phyloP scores from a whole-genome alignment of 2,329 filamentous ascomycete species.

The Penicillium polonicum region DNA sequence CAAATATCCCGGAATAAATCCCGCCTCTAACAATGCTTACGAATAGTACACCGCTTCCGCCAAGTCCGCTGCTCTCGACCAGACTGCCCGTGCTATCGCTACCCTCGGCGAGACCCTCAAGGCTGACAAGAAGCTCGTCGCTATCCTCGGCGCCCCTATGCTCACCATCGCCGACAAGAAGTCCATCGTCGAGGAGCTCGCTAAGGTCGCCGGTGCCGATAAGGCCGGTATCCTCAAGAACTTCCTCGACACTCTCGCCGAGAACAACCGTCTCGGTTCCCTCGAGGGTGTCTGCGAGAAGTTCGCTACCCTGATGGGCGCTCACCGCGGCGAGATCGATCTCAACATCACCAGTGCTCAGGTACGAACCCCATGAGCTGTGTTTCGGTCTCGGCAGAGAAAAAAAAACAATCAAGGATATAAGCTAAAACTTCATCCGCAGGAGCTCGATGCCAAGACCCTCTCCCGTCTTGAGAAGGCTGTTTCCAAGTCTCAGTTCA shows the following conservation, averaged over 20 bases:
- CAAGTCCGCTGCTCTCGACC: slow-evolving; percentile 83
- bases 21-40: slow-evolving; percentile 5
- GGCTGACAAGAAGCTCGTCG: slow-evolving; percentile 76
- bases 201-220: slow-evolving; percentile 73
- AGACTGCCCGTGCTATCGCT: slow-evolving; percentile 75
- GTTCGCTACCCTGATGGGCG: slow-evolving; percentile 83
- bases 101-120: slow-evolving; percentile 70
- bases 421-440: slow-evolving; percentile 5
- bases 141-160: slow-evolving; percentile 76
- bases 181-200: slow-evolving; percentile 80
- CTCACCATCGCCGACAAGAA: slow-evolving; percentile 77
- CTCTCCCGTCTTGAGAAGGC: slow-evolving; percentile 82
- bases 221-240: slow-evolving; percentile 85
- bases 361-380: slow-evolving; percentile 54
- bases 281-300: slow-evolving; percentile 81
- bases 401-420: neutral
- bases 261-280: slow-evolving; percentile 91
- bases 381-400: neutral
- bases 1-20: neutral
- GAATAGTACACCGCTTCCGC: slow-evolving; percentile 88
- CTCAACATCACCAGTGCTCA: slow-evolving; percentile 85
- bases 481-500: slow-evolving; percentile 84
- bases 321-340: slow-evolving; percentile 89
- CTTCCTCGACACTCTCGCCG: slow-evolving; percentile 84
- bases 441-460: slow-evolving; percentile 85